Evolutionary conservation across 768 basidiomycete species (phyloP), one percentile per base, ranked within the genome.

Genomic region (Pholiota conissans): DNA sequence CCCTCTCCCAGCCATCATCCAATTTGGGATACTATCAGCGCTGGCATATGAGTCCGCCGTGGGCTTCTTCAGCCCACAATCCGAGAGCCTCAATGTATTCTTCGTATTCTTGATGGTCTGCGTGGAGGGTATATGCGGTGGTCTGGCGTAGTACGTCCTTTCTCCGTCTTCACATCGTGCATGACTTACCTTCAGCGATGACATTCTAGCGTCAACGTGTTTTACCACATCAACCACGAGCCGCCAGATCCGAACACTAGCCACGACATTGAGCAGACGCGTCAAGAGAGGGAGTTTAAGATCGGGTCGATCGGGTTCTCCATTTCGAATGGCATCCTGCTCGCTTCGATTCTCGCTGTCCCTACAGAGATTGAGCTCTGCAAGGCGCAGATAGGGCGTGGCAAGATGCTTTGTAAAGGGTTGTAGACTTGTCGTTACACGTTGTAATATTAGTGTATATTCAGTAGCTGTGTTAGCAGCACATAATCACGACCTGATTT

Each of bases 41-140:
- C 76, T 94, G 37, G 75, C 79, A 6, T 76, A 82, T 34, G 90
- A 93, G 71, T 86, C 87, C 13, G 88, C 85, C 0, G 73, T 85
- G 3, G 89, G 89, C 2, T 70, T 91, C 59, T 87, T 91, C 69
- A 63, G 62, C 2, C 61, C 61, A 1, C 64, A 66, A 24, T 63
- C 71, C 7, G 70, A 75, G 61, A 66, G 70, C 61, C 52, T 78
- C 39, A 86, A 79, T 57, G 84, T 93, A 60, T 65, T 78, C 14
- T 65, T 86, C 20, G 88, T 93, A 2, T 91, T 94, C 67, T 34
- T 84, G 10, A 80, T 97, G 46, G 87, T 99, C 64, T 85, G 89
- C 61, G 59, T 93, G 7, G 96, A 99, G 70, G 96, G 96, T 2
- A 78, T 97, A 42, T 96, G 93, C 61, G 96, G 96, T 28, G 96